These are phyloP conservation scores for Phytophthora macrochlamydospora DNA, from an alignment of 352 stramenopile species.

Conservation along the genomic window DNA sequence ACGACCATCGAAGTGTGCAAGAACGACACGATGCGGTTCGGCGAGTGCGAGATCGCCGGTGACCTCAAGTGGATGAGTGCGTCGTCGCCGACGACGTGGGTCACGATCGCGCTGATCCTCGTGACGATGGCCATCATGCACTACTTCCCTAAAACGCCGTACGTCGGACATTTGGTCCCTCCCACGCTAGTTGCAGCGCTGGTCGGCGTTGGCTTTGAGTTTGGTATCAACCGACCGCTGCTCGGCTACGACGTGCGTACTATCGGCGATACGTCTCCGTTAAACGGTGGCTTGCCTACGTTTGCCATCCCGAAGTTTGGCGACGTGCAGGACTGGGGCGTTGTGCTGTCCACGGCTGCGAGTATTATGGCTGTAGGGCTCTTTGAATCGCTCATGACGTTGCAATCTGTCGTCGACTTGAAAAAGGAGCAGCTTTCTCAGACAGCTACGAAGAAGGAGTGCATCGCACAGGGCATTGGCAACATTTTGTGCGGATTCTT, in stretches of 20 bases:
- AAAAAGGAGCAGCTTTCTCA: slow-evolving; percentile 77
- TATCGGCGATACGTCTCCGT: slow-evolving; percentile 74
- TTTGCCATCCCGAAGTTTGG: slow-evolving; percentile 56
- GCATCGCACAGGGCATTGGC: slow-evolving; percentile 87
- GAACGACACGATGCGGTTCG: slow-evolving; percentile 60
- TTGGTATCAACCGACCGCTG: slow-evolving; percentile 81
- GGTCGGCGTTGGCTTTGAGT: slow-evolving; percentile 85
- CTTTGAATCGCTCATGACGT: slow-evolving; percentile 95
- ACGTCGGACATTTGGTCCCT: slow-evolving; percentile 70
- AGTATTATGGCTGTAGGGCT: slow-evolving; percentile 92
- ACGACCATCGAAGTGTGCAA: slow-evolving; percentile 89
- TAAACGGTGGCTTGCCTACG: slow-evolving; percentile 55
- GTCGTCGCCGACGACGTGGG: slow-evolving; percentile 56
- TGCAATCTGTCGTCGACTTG: slow-evolving; percentile 93
- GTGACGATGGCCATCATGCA: slow-evolving; percentile 90
- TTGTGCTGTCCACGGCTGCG: slow-evolving; percentile 86
- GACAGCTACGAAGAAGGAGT: slow-evolving; percentile 73
- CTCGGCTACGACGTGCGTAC: slow-evolving; percentile 78
- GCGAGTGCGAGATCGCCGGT: slow-evolving; percentile 71
- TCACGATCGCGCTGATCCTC: slow-evolving; percentile 71
- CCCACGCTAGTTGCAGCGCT: slow-evolving; percentile 81
- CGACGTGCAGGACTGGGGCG: slow-evolving; percentile 60
- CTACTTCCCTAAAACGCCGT: slow-evolving; percentile 69
- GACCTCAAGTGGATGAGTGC: slow-evolving; percentile 79
- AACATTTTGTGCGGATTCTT: slow-evolving; percentile 94